Evolutionary conservation across 2,329 filamentous ascomycete genomes (phyloP).

Genomic region (Alternaria novae-zelandiae): DNA sequence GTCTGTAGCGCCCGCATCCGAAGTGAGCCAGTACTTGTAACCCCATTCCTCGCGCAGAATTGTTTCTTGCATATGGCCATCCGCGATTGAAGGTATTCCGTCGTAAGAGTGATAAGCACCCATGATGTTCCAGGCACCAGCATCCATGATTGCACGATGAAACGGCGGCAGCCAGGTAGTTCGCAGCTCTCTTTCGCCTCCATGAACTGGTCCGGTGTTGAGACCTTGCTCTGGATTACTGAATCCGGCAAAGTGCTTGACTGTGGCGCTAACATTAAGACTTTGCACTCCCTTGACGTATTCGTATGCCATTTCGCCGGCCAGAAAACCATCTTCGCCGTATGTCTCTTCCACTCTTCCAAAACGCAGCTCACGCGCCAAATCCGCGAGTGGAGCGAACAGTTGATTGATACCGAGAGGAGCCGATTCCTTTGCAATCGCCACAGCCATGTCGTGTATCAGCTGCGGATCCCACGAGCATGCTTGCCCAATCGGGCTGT

Average conservation of each 20-base stretch:
- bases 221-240: constrained; percentile 73
- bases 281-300: constrained; percentile 68
- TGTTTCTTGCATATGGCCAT: constrained; percentile 67
- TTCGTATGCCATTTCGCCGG: constrained; percentile 71
- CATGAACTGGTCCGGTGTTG: constrained; percentile 68
- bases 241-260: constrained; percentile 78
- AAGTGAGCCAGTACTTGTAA: constrained; percentile 71
- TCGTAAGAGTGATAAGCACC: constrained; percentile 78
- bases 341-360: constrained; percentile 78
- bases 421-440: constrained; percentile 69
- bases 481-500: constrained; percentile 74
- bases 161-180: constrained; percentile 65
- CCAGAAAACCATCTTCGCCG: constrained; percentile 71
- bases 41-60: constrained; percentile 76
- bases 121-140: constrained; percentile 72
- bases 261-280: constrained; percentile 70
- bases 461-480: constrained; percentile 73
- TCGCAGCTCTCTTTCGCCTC: constrained; percentile 61
- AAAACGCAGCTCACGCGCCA: constrained; percentile 73
- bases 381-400: constrained; percentile 73
- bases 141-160: constrained; percentile 74
- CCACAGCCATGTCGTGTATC: constrained; percentile 69
- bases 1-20: constrained; percentile 74
- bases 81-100: constrained; percentile 70
- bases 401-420: constrained; percentile 75